Evolutionary conservation across 1,139 yeast genomes (phyloP), one percentile per base, ranked within the genome.

Genomic region (Pneumocystis wakefieldiae): DNA sequence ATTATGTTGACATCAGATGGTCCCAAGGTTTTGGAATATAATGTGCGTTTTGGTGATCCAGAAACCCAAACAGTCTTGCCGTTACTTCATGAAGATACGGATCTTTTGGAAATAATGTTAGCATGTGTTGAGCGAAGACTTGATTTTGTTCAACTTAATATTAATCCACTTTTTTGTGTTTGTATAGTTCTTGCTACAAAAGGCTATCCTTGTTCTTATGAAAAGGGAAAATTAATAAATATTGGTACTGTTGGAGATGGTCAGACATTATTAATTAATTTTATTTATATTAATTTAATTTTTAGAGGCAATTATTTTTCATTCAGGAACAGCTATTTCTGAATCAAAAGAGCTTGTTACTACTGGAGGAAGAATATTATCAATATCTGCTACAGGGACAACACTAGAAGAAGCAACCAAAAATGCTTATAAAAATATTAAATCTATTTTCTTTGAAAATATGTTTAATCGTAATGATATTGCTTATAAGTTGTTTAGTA

Each of bases 11-110:
- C 95, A 17, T 83, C 84, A 41, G 71, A 77, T 59, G 95, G 96
- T 62, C 97, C 98, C 69, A 88, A 89, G 77, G 97, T 91, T 12
- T 81, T 94, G 71, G 99, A 94, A 76, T 94, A 94, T 77, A 94
- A 94, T 70, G 97, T 92, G 63, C 84, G 99, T 76, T 94, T 94
- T 70, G 99, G 99, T 67, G 99, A 94, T 75, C 99, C 99, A 69
- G 99, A 94, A 77, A 92, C 97, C 57, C 98, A 94, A 77, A 87
- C 97, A 4, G 95, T 92, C 41, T 79, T 94, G 72, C 97, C 97
- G 17, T 80, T 94, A 71, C 79, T 94, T 68, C 76, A 85, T 24
- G 83, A 84, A 57, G 91, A 87, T 66, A 86, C 96, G 29, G 98
- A 94, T 76, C 80, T 94, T 71, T 95, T 96, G 58, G 89, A 90